These are phyloP conservation scores for Cutaneotrichosporon arboriforme DNA, from an alignment of 1,284 basidiomycete genomes.

Conservation along the genomic window DNA sequence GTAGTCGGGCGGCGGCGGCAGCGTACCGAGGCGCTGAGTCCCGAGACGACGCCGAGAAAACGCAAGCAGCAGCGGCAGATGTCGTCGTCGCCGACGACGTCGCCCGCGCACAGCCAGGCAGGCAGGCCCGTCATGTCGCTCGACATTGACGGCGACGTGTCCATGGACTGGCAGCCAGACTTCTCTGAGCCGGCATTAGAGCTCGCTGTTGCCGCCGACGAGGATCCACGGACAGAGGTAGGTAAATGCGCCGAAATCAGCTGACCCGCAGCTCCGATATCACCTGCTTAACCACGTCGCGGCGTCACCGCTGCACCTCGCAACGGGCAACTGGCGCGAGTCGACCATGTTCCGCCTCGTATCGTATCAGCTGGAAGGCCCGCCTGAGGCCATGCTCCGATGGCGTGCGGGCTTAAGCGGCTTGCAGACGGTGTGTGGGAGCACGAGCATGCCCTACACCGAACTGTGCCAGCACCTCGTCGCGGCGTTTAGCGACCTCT, in stretches of 20 bases:
- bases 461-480: conserved; percentile 3
- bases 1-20: conserved; percentile 19
- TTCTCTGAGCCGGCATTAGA: not conserved
- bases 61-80: conserved; percentile 6
- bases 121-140: not conserved
- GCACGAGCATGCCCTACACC: conserved; percentile 9
- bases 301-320: conserved; percentile 18
- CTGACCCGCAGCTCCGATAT: conserved; percentile 27
- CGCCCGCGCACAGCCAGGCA: conserved; percentile 7
- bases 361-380: not conserved
- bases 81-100: conserved; percentile 4
- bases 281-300: conserved; percentile 32
- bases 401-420: not conserved
- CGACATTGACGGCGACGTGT: not conserved
- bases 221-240: conserved; percentile 20
- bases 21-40: conserved; percentile 24
- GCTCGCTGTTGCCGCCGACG: not conserved
- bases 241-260: not conserved
- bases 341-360: conserved; percentile 33
- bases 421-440: conserved; percentile 11
- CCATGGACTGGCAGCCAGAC: conserved; percentile 19
- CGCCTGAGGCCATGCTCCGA: not conserved
- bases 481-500: not conserved
- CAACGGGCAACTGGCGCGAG: conserved; percentile 6
- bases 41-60: conserved; percentile 17